Evolutionary conservation across 2,329 filamentous ascomycete species (phyloP).

Genomic region (Calonectria hawksworthii): DNA sequence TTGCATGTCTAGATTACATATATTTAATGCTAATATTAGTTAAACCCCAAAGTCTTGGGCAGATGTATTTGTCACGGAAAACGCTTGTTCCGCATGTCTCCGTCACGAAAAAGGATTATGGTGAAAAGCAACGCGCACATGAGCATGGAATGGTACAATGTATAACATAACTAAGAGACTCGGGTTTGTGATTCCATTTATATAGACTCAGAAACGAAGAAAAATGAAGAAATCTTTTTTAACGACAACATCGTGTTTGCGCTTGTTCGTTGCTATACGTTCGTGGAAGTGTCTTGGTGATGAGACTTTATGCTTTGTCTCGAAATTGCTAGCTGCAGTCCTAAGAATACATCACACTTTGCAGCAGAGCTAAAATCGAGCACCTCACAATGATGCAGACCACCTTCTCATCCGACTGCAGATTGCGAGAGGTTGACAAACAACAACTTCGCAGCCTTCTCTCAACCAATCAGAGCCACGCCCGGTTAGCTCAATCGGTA

Average conservation of each 20-base stretch:
- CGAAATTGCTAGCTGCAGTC: background rate
- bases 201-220: background rate
- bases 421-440: background rate
- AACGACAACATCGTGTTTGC: background rate
- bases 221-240: background rate
- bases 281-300: too few species aligned
- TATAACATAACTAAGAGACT: background rate
- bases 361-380: background rate
- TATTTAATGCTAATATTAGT: background rate
- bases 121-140: background rate
- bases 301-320: too few species aligned
- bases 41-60: background rate
- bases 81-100: background rate
- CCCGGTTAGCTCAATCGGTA: constrained; percentile 58
- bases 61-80: background rate
- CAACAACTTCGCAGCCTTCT: background rate
- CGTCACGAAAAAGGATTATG: background rate
- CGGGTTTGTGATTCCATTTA: background rate
- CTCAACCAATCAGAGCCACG: constrained; percentile 25
- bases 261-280: too few species aligned
- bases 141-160: background rate
- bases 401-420: background rate
- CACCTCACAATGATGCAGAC: background rate
- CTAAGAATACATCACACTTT: background rate
- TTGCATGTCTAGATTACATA: background rate